These are phyloP conservation scores for Hypoxylon cercidicola DNA, from an alignment of 495 filamentous ascomycete genomes.

Conservation along the genomic window DNA sequence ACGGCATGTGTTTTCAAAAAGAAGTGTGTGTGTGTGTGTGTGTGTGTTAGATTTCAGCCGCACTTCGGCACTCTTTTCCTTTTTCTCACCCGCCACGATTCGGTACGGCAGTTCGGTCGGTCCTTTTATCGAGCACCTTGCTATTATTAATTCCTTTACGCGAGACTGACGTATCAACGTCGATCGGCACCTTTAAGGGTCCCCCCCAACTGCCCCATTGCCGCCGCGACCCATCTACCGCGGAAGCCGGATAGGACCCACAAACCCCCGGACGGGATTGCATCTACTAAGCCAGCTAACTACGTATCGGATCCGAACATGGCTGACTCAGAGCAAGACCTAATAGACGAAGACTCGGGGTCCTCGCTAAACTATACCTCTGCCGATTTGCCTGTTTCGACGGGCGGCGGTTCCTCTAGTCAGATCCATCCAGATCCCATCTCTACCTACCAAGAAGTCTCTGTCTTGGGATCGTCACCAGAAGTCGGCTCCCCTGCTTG, in stretches of 20 bases:
- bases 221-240: not conserved
- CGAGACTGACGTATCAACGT: constrained; percentile 32
- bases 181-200: constrained; percentile 12
- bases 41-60: constrained; percentile 25
- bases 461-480: not conserved
- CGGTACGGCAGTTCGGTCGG: constrained; percentile 7
- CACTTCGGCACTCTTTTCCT: constrained; percentile 16
- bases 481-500: not conserved
- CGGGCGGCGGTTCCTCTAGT: not conserved
- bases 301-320: constrained; percentile 2
- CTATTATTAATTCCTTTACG: constrained; percentile 24
- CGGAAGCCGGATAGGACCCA: constrained; percentile 4
- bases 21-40: constrained; percentile 11
- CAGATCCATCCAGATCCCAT: not conserved
- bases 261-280: not conserved
- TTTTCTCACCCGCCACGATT: not conserved
- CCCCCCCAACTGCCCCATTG: too few species aligned
- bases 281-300: not conserved
- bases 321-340: constrained; percentile 24
- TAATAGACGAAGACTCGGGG: constrained; percentile 7
- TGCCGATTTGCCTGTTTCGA: not conserved
- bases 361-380: constrained; percentile 4
- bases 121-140: constrained; percentile 18
- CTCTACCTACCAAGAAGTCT: constrained; percentile 5
- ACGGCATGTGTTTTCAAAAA: not conserved